phyloP scores from a whole-genome alignment of 2,329 filamentous ascomycete species.

The Microsporum audouinii region DNA sequence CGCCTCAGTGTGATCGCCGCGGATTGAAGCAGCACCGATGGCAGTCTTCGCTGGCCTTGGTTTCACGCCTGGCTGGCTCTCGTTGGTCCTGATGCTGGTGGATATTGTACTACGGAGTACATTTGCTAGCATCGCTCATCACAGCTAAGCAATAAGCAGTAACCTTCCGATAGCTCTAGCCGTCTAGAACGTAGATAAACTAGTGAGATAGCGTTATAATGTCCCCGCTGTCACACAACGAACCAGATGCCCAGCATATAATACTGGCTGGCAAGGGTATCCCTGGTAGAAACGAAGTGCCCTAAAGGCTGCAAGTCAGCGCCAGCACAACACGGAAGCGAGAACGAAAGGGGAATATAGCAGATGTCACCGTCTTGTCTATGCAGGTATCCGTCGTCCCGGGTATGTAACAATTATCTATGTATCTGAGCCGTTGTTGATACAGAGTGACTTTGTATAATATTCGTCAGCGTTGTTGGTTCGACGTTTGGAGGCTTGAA shows the following conservation, averaged over 20 bases:
- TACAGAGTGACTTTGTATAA: neutral
- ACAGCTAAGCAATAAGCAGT: neutral
- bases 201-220: neutral
- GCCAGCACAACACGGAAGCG: neutral
- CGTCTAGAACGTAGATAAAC: neutral
- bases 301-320: neutral
- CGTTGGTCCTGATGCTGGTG: neutral
- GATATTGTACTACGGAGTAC: neutral
- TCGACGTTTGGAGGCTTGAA: neutral
- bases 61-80: neutral
- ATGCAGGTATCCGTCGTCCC: neutral
- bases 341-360: neutral
- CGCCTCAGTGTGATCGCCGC: neutral
- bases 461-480: neutral
- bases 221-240: neutral
- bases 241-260: neutral
- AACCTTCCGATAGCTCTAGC: neutral
- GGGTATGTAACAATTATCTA: neutral
- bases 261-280: neutral
- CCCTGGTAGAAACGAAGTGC: neutral
- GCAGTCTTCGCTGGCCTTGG: neutral
- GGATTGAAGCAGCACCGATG: neutral
- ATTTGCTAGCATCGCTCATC: neutral
- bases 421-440: neutral
- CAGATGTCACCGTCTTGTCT: neutral